Conservation (phyloP, 192 early-diverging fungal species). For the Backusella australiensis region DNA sequence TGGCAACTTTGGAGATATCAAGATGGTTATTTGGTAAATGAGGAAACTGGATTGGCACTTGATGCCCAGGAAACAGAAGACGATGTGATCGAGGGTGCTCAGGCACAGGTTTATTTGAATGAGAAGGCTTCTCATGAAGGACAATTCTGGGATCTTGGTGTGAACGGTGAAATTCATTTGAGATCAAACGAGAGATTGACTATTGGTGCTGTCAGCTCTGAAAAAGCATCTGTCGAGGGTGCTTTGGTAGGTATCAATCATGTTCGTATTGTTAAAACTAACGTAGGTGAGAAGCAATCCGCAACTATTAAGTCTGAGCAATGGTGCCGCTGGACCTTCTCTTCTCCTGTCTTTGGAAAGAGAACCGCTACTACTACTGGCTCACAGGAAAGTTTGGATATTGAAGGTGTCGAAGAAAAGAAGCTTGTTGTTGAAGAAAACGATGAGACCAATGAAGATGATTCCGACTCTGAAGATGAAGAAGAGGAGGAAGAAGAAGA, state of each 20-base stretch:
- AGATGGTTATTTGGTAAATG: conserved; percentile 26
- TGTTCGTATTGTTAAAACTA: conserved; percentile 1
- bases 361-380: neutral
- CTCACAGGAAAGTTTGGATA: neutral
- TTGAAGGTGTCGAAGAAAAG: conserved; percentile 8
- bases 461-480: neutral
- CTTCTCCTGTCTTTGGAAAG: conserved; percentile 16
- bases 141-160: conserved; percentile 26
- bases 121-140: conserved; percentile 1
- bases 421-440: conserved; percentile 1
- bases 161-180: conserved; percentile 27
- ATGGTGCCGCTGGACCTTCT: conserved; percentile 26
- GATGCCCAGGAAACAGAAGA: conserved; percentile 9
- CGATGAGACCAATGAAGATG: neutral
- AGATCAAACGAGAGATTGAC: conserved; percentile 16
- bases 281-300: conserved; percentile 7
- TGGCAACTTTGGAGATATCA: conserved; percentile 33
- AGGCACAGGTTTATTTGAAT: conserved; percentile 12
- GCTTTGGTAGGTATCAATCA: conserved; percentile 23
- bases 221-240: neutral
- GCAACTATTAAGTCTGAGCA: conserved; percentile 15
- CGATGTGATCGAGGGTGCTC: conserved; percentile 10
- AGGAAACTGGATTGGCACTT: conserved; percentile 18
- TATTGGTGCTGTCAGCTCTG: conserved; percentile 1
- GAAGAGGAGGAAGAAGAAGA: conserved; percentile 6